These are phyloP conservation scores for Mycena venus DNA, from an alignment of 768 basidiomycete genomes.

Conservation along the genomic window DNA sequence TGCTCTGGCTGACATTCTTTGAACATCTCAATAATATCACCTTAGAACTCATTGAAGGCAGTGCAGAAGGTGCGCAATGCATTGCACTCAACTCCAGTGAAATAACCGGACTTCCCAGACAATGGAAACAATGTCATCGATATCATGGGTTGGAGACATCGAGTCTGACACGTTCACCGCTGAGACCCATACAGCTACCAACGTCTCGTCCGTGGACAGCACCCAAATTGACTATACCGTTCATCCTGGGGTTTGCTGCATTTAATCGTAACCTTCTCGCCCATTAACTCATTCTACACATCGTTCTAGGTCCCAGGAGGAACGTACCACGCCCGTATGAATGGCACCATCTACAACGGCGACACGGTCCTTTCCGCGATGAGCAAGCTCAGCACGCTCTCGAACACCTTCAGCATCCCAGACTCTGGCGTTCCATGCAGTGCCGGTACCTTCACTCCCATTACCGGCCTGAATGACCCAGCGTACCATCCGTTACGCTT, in stretches of 20 bases:
- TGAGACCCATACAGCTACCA: neutral
- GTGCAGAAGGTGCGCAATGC: neutral
- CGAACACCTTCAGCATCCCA: neutral
- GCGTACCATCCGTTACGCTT: neutral
- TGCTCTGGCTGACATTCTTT: too few species aligned
- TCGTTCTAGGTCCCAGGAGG: neutral
- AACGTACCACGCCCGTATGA: constrained; percentile 7
- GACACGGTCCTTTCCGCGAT: neutral
- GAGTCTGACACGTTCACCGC: neutral
- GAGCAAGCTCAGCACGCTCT: neutral
- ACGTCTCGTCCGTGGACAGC: neutral
- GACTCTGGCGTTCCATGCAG: neutral
- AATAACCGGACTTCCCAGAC: too few species aligned
- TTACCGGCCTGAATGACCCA: neutral
- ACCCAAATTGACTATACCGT: neutral
- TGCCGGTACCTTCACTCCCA: constrained; percentile 5
- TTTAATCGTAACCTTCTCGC: neutral
- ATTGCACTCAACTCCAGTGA: neutral
- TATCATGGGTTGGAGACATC: neutral
- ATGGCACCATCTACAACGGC: constrained; percentile 8
- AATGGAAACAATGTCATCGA: neutral
- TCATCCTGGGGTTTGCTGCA: neutral
- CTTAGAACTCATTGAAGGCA: neutral
- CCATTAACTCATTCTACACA: neutral
- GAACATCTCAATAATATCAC: too few species aligned